A percentile compares a stretch with the other conserved stretches of the same genome.
phyloP scores from a whole-genome alignment of 148 eudicot species.

The Pouteria glomerata region DNA sequence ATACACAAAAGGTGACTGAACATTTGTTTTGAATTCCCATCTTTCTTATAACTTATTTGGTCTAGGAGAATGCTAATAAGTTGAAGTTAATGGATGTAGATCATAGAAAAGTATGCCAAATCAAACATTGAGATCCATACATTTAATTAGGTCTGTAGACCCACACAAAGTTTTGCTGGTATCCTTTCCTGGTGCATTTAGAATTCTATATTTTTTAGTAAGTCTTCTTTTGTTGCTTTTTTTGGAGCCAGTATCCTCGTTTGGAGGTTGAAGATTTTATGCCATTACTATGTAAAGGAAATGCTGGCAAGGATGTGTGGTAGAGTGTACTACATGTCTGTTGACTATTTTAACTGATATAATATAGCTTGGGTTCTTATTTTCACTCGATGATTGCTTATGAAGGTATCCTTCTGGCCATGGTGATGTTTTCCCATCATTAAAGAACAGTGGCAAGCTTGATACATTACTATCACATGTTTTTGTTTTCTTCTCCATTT shows the following conservation, averaged over 20 bases:
- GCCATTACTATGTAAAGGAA: conserved; percentile 64
- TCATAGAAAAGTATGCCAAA: conserved; percentile 73
- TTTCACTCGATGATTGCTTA: conserved; percentile 4
- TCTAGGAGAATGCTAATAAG: conserved; percentile 7
- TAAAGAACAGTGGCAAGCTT: conserved; percentile 94
- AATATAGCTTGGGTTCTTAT: conserved; percentile 4
- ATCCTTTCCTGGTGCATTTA: background rate
- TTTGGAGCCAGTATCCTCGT: conserved; percentile 98
- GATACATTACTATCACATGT: no score
- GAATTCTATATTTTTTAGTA: background rate
- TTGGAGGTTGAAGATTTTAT: no score
- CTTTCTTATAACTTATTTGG: background rate
- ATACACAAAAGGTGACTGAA: conserved; percentile 55
- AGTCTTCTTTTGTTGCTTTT: no score
- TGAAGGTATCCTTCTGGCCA: conserved; percentile 98
- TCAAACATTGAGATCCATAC: conserved; percentile 85
- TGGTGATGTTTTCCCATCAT: no score
- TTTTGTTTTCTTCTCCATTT: no score
- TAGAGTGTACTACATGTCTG: conserved; percentile 20
- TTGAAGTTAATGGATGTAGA: conserved; percentile 37
- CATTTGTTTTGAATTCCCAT: background rate
- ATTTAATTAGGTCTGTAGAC: conserved; percentile 73
- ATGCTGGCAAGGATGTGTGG: conserved; percentile 98
- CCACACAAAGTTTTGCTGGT: background rate
- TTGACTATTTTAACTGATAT: conserved; percentile 2